Percentiles rank a stretch among this genome's conserved stretches.
Conservation (phyloP, 768 basidiomycete species). For the Fomitopsis pulvina region DNA sequence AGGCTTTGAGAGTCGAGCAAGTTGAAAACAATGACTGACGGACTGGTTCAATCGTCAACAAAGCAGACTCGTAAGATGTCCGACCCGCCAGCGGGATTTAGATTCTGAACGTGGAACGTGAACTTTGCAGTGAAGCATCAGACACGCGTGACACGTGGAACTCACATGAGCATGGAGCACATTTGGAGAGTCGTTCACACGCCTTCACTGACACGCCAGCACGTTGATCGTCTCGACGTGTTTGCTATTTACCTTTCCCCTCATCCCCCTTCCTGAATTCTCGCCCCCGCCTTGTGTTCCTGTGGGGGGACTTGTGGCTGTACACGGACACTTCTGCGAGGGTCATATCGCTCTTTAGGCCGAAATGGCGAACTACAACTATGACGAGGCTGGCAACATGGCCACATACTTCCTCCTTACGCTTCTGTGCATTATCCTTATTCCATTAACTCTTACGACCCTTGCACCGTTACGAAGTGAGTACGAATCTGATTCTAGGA, state of each 20-base stretch:
- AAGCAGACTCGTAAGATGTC: too few species aligned
- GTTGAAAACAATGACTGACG: too few species aligned
- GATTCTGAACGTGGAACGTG: too few species aligned
- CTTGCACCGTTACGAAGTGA: conserved; percentile 37
- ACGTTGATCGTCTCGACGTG: neutral
- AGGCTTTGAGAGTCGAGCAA: too few species aligned
- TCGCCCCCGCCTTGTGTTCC: too few species aligned
- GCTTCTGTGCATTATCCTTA: conserved; percentile 75
- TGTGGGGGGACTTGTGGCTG: too few species aligned
- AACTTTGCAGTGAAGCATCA: too few species aligned
- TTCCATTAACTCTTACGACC: conserved; percentile 65
- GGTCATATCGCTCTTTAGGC: conserved; percentile 7
- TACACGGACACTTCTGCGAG: too few species aligned
- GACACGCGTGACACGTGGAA: neutral
- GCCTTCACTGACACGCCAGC: neutral
- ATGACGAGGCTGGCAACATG: conserved; percentile 83
- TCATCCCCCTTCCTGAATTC: neutral
- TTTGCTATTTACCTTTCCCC: neutral
- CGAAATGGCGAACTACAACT: conserved; percentile 74
- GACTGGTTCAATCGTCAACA: too few species aligned
- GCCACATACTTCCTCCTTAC: conserved; percentile 89
- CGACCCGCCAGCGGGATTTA: too few species aligned
- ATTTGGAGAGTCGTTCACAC: neutral
- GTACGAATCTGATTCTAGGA: conserved; percentile 18
- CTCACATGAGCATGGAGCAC: neutral